These are phyloP conservation scores for Conticribra guillardii DNA, from an alignment of 108 stramenopile species.

Conservation along the genomic window DNA sequence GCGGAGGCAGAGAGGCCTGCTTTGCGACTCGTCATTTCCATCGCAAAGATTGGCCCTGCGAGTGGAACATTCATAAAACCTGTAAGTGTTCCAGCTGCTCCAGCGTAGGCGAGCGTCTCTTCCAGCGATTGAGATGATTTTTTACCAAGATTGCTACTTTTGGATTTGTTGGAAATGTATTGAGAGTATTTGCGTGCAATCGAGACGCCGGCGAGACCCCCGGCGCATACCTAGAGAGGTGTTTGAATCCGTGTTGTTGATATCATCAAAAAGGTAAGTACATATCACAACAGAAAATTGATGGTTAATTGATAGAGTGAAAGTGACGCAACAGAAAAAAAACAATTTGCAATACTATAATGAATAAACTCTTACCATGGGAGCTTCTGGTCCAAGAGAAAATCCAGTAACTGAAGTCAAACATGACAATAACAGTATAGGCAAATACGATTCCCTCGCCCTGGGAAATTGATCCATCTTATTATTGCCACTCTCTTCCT, in stretches of 20 bases:
- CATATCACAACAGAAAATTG: background rate
- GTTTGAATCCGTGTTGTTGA: background rate
- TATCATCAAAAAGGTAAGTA: background rate
- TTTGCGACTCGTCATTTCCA: conserved; percentile 58
- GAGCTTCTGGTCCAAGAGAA: conserved; percentile 70
- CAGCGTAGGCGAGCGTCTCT: conserved; percentile 50
- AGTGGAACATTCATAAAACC: conserved; percentile 73
- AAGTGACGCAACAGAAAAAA: no score
- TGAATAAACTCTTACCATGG: conserved; percentile 76
- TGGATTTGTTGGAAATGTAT: conserved; percentile 28
- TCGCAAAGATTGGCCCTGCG: conserved; percentile 68
- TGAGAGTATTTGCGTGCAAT: conserved; percentile 29
- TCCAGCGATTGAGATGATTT: conserved; percentile 12
- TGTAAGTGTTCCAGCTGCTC: conserved; percentile 67
- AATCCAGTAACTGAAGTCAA: conserved; percentile 69
- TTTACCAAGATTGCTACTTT: background rate
- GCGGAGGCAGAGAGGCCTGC: conserved; percentile 44
- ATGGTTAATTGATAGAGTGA: no score
- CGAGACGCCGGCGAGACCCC: conserved; percentile 31
- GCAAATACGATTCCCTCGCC: conserved; percentile 24
- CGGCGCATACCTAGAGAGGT: conserved; percentile 22
- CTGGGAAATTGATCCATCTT: conserved; percentile 44
- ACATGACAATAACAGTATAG: conserved; percentile 48
- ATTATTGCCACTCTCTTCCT: background rate
- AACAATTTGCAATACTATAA: no score